phyloP scores from a whole-genome alignment of 2,329 filamentous ascomycete species.

The Penicillium sp. region DNA sequence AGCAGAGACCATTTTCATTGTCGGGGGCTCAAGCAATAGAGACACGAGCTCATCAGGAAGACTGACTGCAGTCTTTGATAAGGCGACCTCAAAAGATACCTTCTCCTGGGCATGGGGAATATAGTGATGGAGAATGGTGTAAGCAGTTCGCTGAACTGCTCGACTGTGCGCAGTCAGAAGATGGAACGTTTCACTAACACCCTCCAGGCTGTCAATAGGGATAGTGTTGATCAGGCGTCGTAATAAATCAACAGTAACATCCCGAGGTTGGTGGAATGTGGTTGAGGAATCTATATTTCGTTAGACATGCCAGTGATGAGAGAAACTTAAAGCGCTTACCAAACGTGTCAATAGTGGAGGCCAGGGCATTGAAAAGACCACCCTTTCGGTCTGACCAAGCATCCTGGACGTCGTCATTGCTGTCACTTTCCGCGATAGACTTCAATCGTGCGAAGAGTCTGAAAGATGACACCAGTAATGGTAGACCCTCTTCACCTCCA shows the following conservation, averaged over 20 bases:
- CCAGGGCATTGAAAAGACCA: slow-evolving; percentile 57
- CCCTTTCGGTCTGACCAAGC: slow-evolving; percentile 63
- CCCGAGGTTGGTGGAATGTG: slow-evolving; percentile 63
- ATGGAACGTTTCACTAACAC: slow-evolving; percentile 69
- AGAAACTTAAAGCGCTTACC: slow-evolving; percentile 31
- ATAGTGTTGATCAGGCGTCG: slow-evolving; percentile 67
- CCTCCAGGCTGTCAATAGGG: slow-evolving; percentile 60
- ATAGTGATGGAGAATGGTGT: slow-evolving; percentile 74
- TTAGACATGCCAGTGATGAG: slow-evolving; percentile 12
- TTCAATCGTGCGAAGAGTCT: slow-evolving; percentile 67
- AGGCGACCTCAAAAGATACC: slow-evolving; percentile 71
- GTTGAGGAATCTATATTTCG: slow-evolving; percentile 47
- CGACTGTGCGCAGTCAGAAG: slow-evolving; percentile 73
- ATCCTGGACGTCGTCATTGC: slow-evolving; percentile 84
- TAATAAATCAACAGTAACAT: slow-evolving; percentile 73
- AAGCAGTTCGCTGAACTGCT: slow-evolving; percentile 76
- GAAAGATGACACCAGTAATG: slow-evolving; percentile 70
- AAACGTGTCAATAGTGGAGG: slow-evolving; percentile 42
- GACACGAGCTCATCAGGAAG: slow-evolving; percentile 84
- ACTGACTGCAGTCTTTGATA: slow-evolving; percentile 57
- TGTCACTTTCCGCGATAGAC: slow-evolving; percentile 58
- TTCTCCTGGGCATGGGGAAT: slow-evolving; percentile 78
- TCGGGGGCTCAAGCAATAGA: slow-evolving; percentile 75
- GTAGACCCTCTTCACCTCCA: slow-evolving; percentile 53
- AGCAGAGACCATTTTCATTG: slow-evolving; percentile 65